These are phyloP conservation scores for Linnemannia exigua DNA, from an alignment of 192 early-diverging fungal genomes.

Conservation along the genomic window DNA sequence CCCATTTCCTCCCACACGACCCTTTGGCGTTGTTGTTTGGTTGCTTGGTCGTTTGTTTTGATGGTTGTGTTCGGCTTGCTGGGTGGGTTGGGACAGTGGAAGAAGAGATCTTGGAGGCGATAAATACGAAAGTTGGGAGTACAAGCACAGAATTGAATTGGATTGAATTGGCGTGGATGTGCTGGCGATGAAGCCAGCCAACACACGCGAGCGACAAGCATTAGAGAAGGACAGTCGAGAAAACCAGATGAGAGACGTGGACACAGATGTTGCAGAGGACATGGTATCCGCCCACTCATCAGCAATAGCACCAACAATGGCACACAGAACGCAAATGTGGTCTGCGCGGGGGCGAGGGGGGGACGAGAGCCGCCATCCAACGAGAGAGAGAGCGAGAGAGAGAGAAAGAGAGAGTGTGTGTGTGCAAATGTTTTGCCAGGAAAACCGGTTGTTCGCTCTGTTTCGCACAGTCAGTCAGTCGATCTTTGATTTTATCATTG, in stretches of 20 bases:
- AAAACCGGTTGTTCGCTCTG: background rate
- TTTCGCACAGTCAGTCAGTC: background rate
- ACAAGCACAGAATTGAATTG: background rate
- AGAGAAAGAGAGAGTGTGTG: no score
- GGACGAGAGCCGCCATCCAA: no score
- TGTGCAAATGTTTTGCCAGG: background rate
- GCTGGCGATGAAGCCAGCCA: no score
- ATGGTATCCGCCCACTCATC: background rate
- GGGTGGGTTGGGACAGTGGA: background rate
- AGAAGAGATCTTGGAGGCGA: background rate
- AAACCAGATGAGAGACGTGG: no score
- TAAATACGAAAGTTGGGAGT: background rate
- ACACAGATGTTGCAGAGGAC: background rate
- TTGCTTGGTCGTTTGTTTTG: background rate
- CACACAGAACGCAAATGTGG: no score
- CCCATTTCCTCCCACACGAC: constrained; percentile 2
- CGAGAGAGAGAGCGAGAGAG: no score
- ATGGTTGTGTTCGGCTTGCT: no score
- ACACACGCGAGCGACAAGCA: background rate
- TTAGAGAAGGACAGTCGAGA: background rate
- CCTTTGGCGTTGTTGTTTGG: no score
- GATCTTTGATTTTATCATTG: background rate
- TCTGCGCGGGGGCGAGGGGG: no score
- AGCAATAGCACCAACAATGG: background rate
- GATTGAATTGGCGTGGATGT: background rate